Percentiles rank a stretch among this genome's conserved stretches.
Evolutionary conservation across 1,284 basidiomycete species (phyloP).

Genomic region (Apiotrichum sp.): DNA sequence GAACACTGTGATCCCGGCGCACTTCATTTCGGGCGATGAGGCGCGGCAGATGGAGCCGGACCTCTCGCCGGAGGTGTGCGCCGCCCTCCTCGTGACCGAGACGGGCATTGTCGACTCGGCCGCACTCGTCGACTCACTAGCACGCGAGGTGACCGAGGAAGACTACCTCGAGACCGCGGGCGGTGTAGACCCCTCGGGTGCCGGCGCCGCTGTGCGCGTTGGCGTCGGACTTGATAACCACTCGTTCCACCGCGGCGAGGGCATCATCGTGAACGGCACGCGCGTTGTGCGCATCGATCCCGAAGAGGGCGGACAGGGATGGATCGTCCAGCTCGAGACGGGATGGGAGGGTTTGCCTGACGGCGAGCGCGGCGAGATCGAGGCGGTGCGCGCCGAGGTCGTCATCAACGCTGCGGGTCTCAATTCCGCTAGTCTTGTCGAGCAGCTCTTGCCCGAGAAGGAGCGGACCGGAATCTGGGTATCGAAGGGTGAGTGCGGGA

Average conservation of each 20-base stretch:
- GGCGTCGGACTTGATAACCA: constrained; percentile 38
- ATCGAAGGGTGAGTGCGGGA: constrained; percentile 52
- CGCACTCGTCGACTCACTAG: constrained; percentile 68
- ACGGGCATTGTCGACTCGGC: constrained; percentile 93
- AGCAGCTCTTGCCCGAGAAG: constrained; percentile 58
- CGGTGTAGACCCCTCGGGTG: neutral
- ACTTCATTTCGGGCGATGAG: constrained; percentile 65
- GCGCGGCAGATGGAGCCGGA: constrained; percentile 75
- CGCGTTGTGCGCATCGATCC: constrained; percentile 80
- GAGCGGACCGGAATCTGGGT: constrained; percentile 64
- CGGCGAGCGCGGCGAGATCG: constrained; percentile 46
- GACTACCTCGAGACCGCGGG: constrained; percentile 22
- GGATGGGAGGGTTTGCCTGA: constrained; percentile 53
- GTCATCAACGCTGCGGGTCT: constrained; percentile 87
- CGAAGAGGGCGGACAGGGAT: constrained; percentile 45
- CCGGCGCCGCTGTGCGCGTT: constrained; percentile 7
- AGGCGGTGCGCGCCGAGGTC: constrained; percentile 73
- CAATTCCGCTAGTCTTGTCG: constrained; percentile 64
- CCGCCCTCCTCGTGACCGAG: constrained; percentile 72
- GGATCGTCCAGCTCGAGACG: constrained; percentile 61
- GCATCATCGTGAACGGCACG: constrained; percentile 74
- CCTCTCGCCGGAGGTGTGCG: constrained; percentile 62
- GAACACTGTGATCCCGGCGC: constrained; percentile 55
- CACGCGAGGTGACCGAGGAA: constrained; percentile 59
- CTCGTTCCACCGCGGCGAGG: constrained; percentile 42